Evolutionary conservation across 192 early-diverging fungal genomes (phyloP), one percentile per base, ranked within the genome.

Genomic region (Haplosporangium gracile): DNA sequence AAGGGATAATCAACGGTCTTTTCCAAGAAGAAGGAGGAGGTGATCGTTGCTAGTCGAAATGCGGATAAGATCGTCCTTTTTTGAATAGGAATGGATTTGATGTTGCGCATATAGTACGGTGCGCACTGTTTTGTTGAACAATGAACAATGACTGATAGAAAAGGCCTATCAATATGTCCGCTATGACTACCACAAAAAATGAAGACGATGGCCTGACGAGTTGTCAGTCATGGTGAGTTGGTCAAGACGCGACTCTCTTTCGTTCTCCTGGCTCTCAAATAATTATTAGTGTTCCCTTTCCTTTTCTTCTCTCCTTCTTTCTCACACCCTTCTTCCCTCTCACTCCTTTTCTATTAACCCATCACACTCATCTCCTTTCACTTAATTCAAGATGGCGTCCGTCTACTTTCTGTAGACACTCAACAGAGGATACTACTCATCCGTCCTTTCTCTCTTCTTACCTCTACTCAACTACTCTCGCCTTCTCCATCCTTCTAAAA

Each of bases 351-450:
- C 34, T 32, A 39, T 53, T 26, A 51, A 22, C 49, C 49, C 20
- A 18, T 22, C 49, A 18, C 20, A 51, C 16, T 11, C 42, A 10
- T 43, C 4, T 18, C 16, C 49, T 51, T 51, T 5, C 16, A 16
- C 49, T 20, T 51, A 22, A 51, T 6, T 15, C 60, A 82, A 71
- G 69, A 82, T 82, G 80, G 76, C 80, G 42, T 72, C 68, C 34
- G 69, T 74, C 74, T 55, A 26, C 43, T 49, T 49, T 40, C n/a
- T 82, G 74, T 82, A 81, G 43, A 76, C 36, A 65, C 74, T 53
- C 65, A n/a, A 32, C 36, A 75, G 55, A 40, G 26, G 45, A 71
- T 69, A 65, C 45, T 51, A 22, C n/a, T 51, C 53, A 43, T 24
- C 42, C 18, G 22, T 4, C 20, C 39, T 57, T 38, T 24, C 13